A percentile compares a stretch with the other conserved stretches of the same genome.
phyloP scores from a whole-genome alignment of 2,329 filamentous ascomycete species.

The Penicillium glabrum region DNA sequence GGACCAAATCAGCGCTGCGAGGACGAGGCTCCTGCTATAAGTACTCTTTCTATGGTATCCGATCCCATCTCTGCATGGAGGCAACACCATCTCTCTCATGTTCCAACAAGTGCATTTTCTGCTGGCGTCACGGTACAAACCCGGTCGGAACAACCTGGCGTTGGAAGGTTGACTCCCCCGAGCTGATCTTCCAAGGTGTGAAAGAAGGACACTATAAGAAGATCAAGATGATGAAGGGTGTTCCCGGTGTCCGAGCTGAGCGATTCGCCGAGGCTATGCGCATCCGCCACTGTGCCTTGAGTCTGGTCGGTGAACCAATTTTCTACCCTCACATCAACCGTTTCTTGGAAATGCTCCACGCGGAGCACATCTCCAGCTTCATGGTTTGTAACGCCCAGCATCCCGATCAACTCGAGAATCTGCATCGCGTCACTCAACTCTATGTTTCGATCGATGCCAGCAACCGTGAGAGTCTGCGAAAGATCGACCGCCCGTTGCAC shows the following conservation, averaged over 20 bases:
- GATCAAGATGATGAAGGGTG: slow-evolving; percentile 94
- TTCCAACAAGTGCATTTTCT: slow-evolving; percentile 98
- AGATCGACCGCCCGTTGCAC: slow-evolving; percentile 88
- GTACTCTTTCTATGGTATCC: slow-evolving; percentile 94
- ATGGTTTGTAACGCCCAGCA: slow-evolving; percentile 97
- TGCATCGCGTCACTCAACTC: slow-evolving; percentile 87
- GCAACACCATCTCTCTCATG: slow-evolving; percentile 93
- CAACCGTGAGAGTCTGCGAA: slow-evolving; percentile 80
- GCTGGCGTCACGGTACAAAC: slow-evolving; percentile 97
- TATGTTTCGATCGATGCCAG: slow-evolving; percentile 96
- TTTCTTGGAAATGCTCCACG: slow-evolving; percentile 79
- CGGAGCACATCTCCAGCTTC: slow-evolving; percentile 86
- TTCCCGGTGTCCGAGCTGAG: slow-evolving; percentile 88
- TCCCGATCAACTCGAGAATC: slow-evolving; percentile 78
- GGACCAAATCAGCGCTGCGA: slow-evolving; percentile 95
- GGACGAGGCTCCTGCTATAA: slow-evolving; percentile 97
- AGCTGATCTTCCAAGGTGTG: slow-evolving; percentile 85
- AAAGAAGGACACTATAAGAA: slow-evolving; percentile 94
- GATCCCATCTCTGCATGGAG: slow-evolving; percentile 97
- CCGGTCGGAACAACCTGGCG: slow-evolving; percentile 96
- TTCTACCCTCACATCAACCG: slow-evolving; percentile 98
- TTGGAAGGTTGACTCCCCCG: slow-evolving; percentile 89
- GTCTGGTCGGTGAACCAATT: slow-evolving; percentile 93
- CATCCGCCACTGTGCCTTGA: slow-evolving; percentile 89
- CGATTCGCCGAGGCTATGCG: slow-evolving; percentile 89